A percentile compares a stretch with the other conserved stretches of the same genome.
These are phyloP conservation scores for Thalassia testudinum DNA, from an alignment of 116 monocot genomes.

Conservation along the genomic window DNA sequence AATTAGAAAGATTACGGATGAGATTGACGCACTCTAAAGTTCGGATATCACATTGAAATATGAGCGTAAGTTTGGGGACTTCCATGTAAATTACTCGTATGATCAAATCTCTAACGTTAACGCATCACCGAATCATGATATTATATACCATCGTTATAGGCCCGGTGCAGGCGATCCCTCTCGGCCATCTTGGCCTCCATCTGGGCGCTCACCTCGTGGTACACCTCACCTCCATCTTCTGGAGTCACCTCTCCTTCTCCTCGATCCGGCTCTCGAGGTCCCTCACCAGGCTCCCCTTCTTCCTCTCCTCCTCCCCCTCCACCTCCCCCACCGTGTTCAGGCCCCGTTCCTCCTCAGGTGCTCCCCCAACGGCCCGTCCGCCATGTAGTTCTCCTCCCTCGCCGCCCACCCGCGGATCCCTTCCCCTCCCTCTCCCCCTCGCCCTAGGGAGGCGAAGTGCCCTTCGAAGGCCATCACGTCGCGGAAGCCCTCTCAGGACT, in stretches of 20 bases:
- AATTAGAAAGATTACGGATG: too few relatives aligned
- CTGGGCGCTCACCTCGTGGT: background rate
- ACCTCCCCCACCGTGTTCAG: slow-evolving; percentile 5
- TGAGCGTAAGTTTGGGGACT: too few relatives aligned
- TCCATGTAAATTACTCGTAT: too few relatives aligned
- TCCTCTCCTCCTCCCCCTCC: background rate
- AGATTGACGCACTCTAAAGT: too few relatives aligned
- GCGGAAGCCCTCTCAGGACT: slow-evolving; percentile 57
- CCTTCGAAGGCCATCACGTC: slow-evolving; percentile 61
- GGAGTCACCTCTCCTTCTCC: slow-evolving; percentile 5
- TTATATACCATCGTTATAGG: background rate
- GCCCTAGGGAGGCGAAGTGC: slow-evolving; percentile 30
- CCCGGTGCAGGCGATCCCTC: background rate
- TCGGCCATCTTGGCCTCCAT: background rate
- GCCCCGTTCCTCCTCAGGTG: slow-evolving; percentile 6
- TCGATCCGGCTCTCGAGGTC: slow-evolving; percentile 4
- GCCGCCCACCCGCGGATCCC: slow-evolving; percentile 11
- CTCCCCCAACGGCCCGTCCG: background rate
- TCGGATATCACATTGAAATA: too few relatives aligned
- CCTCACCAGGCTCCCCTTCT: slow-evolving; percentile 1
- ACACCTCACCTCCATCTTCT: slow-evolving; percentile 7
- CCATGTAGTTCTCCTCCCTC: background rate
- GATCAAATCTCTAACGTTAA: too few relatives aligned
- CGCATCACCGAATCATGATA: too few relatives aligned
- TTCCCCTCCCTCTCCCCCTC: slow-evolving; percentile 3